Evolutionary conservation across 495 filamentous ascomycete genomes (phyloP).

Genomic region (Aspergillus cavernicola): DNA sequence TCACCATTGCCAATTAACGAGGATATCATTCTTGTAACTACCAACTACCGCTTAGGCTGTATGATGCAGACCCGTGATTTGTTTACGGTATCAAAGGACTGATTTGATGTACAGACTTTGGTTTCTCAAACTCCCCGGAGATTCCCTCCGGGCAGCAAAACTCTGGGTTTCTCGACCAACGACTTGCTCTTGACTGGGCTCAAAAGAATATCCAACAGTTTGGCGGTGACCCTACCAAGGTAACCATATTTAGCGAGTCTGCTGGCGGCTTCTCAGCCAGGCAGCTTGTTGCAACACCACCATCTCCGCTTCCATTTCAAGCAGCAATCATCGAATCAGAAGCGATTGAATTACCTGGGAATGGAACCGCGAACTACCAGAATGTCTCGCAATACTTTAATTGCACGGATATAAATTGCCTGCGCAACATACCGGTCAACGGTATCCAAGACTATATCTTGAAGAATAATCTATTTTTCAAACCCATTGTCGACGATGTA

Average conservation of each 20-base stretch:
- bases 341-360: conserved; percentile 1
- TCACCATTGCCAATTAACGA: conserved; percentile 23
- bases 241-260: conserved; percentile 19
- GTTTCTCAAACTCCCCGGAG: neutral
- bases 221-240: conserved; percentile 28
- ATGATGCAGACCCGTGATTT: conserved; percentile 4
- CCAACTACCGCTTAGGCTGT: conserved; percentile 26
- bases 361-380: conserved; percentile 5
- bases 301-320: conserved; percentile 18
- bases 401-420: conserved; percentile 8
- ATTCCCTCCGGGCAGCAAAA: neutral
- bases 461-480: neutral
- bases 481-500: neutral
- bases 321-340: conserved; percentile 26
- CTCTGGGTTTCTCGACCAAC: conserved; percentile 23
- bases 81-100: too few species aligned
- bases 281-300: conserved; percentile 11
- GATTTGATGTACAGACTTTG: neutral
- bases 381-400: too few species aligned
- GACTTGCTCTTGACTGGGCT: conserved; percentile 35
- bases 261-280: conserved; percentile 24
- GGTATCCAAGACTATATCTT: too few species aligned
- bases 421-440: too few species aligned
- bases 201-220: conserved; percentile 29
- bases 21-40: conserved; percentile 24